These are phyloP conservation scores for Chaetomium sp. DNA, from an alignment of 2,329 filamentous ascomycete genomes.

Conservation along the genomic window DNA sequence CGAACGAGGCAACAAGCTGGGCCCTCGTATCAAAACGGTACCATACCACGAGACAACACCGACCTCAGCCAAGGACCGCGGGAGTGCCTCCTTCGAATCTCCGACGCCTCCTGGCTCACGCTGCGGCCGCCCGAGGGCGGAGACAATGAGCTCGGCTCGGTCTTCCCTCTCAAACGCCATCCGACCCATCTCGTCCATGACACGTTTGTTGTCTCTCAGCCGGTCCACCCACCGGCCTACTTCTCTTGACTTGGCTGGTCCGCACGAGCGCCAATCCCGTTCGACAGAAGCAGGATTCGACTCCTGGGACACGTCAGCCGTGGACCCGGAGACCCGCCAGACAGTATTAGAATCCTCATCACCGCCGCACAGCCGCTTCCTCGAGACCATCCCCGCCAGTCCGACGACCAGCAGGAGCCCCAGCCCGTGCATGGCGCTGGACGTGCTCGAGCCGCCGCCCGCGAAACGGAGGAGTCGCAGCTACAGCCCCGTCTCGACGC, in stretches of 20 bases:
- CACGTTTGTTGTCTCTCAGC: conserved; percentile 51
- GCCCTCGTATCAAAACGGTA: conserved; percentile 53
- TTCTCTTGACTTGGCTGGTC: conserved; percentile 52
- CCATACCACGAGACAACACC: conserved; percentile 53
- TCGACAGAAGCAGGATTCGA: conserved; percentile 67
- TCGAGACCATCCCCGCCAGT: conserved; percentile 73
- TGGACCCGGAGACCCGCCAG: conserved; percentile 64
- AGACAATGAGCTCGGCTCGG: conserved; percentile 52
- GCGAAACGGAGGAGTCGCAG: conserved; percentile 52
- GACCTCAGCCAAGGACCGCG: conserved; percentile 39
- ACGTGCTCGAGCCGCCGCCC: conserved; percentile 53
- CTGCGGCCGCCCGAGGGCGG: conserved; percentile 48
- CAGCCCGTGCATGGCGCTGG: conserved; percentile 63
- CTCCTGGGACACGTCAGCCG: conserved; percentile 71
- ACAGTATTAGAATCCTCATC: conserved; percentile 54
- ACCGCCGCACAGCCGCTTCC: conserved; percentile 51
- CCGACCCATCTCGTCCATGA: conserved; percentile 60
- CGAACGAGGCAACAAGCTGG: conserved; percentile 39
- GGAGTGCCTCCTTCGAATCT: conserved; percentile 43
- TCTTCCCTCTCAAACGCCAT: conserved; percentile 52
- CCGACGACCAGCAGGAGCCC: conserved; percentile 65
- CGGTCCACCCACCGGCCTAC: conserved; percentile 45
- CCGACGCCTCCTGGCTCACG: conserved; percentile 50
- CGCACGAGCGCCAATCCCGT: conserved; percentile 40
- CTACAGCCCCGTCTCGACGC: conserved; percentile 49